These are phyloP conservation scores for Pythium coloratum DNA, from an alignment of 352 stramenopile species.

Conservation along the genomic window DNA sequence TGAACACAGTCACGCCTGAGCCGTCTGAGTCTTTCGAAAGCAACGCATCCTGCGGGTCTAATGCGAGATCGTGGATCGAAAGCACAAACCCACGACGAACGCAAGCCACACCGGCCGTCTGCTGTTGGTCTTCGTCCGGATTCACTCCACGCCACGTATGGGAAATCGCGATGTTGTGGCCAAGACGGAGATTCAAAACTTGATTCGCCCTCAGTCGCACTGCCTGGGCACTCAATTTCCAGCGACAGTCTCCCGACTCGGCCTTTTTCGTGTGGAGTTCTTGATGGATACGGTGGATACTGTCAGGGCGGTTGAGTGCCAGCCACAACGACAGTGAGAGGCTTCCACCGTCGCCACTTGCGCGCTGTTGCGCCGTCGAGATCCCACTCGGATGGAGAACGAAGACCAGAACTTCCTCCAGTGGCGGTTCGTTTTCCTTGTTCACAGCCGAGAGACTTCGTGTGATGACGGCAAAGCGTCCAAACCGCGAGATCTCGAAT, in stretches of 20 bases:
- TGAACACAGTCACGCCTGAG: slow-evolving; percentile 4
- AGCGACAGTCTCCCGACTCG: neutral
- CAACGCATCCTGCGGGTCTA: slow-evolving; percentile 7
- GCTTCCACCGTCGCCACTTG: neutral
- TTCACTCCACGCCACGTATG: slow-evolving; percentile 19
- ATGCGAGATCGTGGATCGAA: slow-evolving; percentile 1
- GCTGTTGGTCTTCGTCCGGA: neutral
- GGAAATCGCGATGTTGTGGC: slow-evolving; percentile 10
- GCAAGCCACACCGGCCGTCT: slow-evolving; percentile 8
- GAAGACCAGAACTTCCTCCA: slow-evolving; percentile 19
- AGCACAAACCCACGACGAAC: slow-evolving; percentile 2
- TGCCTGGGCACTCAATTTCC: neutral
- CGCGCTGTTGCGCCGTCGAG: neutral
- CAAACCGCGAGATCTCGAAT: slow-evolving; percentile 22
- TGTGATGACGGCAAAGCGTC: slow-evolving; percentile 23
- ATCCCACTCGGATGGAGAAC: slow-evolving; percentile 17
- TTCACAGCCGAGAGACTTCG: slow-evolving; percentile 11
- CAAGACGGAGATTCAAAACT: slow-evolving; percentile 10
- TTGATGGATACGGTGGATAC: neutral
- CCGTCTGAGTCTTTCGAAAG: neutral
- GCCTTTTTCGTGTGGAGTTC: neutral
- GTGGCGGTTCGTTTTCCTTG: slow-evolving; percentile 20
- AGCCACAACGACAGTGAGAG: slow-evolving; percentile 19
- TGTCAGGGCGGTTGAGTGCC: slow-evolving; percentile 15
- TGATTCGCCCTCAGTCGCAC: slow-evolving; percentile 12